Evolutionary conservation across 768 basidiomycete genomes (phyloP).

Genomic region (Trametes villosa): DNA sequence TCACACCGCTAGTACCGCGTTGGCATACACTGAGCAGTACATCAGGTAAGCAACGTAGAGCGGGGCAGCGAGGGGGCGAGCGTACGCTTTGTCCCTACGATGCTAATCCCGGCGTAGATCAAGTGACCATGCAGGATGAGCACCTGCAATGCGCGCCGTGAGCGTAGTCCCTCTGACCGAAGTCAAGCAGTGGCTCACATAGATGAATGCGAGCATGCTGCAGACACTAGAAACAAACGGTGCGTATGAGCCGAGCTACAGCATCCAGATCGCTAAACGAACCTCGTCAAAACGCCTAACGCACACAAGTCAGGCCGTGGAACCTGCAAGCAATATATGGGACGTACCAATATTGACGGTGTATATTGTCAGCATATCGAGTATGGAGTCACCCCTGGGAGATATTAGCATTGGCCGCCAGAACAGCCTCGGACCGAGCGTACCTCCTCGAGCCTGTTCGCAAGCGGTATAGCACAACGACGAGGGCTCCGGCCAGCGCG

Average conservation of each 20-base stretch:
- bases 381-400: neutral
- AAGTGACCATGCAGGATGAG: conserved; percentile 1
- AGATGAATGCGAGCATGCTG: neutral
- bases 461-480: neutral
- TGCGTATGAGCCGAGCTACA: neutral
- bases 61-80: neutral
- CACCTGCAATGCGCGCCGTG: neutral
- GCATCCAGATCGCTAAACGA: too few species aligned
- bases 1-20: neutral
- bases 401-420: neutral
- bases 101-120: conserved; percentile 4
- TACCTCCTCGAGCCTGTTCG: neutral
- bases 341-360: neutral
- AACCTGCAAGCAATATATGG: neutral
- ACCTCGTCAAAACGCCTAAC: neutral
- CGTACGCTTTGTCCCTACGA: conserved; percentile 3
- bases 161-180: too few species aligned
- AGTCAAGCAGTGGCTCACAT: neutral
- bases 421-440: neutral
- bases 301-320: neutral
- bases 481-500: neutral
- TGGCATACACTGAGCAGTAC: neutral
- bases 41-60: neutral
- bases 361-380: neutral
- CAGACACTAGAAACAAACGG: neutral